Evolutionary conservation across 108 stramenopile species (phyloP).

Genomic region (Cyclotella sp.): DNA sequence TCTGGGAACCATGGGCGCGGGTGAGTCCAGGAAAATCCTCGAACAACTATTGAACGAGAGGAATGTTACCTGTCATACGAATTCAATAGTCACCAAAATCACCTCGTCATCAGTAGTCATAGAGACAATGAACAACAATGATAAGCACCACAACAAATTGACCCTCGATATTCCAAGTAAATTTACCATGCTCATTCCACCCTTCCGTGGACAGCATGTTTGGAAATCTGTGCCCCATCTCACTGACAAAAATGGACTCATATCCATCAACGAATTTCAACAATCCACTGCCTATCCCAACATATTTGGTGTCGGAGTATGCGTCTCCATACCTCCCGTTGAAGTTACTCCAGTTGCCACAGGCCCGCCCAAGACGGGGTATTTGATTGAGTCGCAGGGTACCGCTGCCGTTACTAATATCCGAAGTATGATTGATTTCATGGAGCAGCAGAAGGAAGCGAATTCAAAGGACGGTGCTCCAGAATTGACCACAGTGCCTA

Average conservation of each 20-base stretch:
- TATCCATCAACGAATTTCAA: conserved; percentile 16
- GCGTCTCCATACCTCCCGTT: conserved; percentile 23
- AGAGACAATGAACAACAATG: not conserved
- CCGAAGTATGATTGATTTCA: conserved; percentile 14
- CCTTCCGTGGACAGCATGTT: conserved; percentile 26
- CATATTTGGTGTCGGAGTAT: conserved; percentile 51
- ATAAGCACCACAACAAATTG: not conserved
- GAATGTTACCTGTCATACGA: not conserved
- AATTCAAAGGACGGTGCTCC: not conserved
- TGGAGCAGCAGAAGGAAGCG: not conserved
- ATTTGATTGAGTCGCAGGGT: conserved; percentile 47
- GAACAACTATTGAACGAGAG: not conserved
- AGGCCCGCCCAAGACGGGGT: conserved; percentile 49
- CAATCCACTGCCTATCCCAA: conserved; percentile 30
- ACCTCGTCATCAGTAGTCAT: not conserved
- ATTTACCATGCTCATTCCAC: conserved; percentile 45
- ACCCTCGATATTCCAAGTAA: conserved; percentile 14
- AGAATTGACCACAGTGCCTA: not conserved
- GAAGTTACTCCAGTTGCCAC: conserved; percentile 38
- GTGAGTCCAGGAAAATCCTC: too few species aligned
- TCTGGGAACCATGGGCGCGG: too few species aligned
- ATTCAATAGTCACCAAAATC: not conserved
- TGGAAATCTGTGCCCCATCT: conserved; percentile 31
- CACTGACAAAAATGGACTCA: conserved; percentile 34
- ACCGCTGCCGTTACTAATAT: conserved; percentile 47